Conservation (phyloP, 2,329 filamentous ascomycete species). For the Grosmannia penicillata region DNA sequence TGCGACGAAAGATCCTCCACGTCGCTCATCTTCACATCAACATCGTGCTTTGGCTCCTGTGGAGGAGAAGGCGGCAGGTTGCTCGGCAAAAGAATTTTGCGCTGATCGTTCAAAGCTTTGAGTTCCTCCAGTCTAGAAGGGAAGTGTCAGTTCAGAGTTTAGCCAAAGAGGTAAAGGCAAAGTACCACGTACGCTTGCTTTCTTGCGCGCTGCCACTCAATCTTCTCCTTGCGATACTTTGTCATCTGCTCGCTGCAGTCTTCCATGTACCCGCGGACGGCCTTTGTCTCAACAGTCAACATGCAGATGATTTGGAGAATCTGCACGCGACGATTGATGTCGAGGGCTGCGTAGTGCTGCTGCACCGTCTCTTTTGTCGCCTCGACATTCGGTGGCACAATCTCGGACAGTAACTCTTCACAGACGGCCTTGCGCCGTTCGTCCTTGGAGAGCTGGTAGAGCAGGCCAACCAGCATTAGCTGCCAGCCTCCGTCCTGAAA, state of each 20-base stretch:
- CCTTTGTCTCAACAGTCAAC: slow-evolving; percentile 73
- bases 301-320: slow-evolving; percentile 76
- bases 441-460: slow-evolving; percentile 71
- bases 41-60: slow-evolving; percentile 33
- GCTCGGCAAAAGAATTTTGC: slow-evolving; percentile 58
- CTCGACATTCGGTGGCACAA: slow-evolving; percentile 66
- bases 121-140: slow-evolving; percentile 51
- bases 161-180: not conserved
- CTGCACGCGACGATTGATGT: slow-evolving; percentile 69
- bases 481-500: slow-evolving; percentile 88
- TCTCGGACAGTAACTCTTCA: slow-evolving; percentile 62
- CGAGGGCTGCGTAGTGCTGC: slow-evolving; percentile 56
- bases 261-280: slow-evolving; percentile 77
- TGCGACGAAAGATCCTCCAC: slow-evolving; percentile 45
- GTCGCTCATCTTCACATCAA: slow-evolving; percentile 47
- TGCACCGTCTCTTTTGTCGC: slow-evolving; percentile 62
- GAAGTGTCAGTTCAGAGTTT: slow-evolving; percentile 14
- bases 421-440: slow-evolving; percentile 56
- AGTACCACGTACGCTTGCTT: slow-evolving; percentile 36
- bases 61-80: slow-evolving; percentile 52
- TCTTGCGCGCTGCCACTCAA: slow-evolving; percentile 72
- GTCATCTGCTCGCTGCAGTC: slow-evolving; percentile 93
- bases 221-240: slow-evolving; percentile 85
- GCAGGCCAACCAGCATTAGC: slow-evolving; percentile 69
- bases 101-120: slow-evolving; percentile 54